Conservation (phyloP, 2,329 filamentous ascomycete genomes). For the Iodosphaeria phyllophila region DNA sequence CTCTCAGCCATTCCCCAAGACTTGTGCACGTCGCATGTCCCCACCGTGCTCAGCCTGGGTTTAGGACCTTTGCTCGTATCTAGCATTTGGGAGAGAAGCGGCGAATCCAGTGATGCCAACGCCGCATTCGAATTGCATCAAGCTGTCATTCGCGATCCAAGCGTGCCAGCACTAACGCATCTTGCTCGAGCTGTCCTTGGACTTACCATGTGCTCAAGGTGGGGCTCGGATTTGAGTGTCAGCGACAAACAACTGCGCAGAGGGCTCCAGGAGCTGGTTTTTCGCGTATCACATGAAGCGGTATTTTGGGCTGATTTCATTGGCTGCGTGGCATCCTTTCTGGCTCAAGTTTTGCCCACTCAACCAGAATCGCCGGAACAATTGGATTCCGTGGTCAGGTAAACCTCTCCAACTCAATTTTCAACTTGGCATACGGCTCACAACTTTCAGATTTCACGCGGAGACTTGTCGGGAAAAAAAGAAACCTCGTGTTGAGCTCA, state of each 20-base stretch:
- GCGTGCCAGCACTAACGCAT: slow-evolving; percentile 58
- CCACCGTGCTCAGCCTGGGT: slow-evolving; percentile 23
- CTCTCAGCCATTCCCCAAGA: slow-evolving; percentile 21
- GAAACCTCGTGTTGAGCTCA: slow-evolving; percentile 13
- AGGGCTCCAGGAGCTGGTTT: slow-evolving; percentile 22
- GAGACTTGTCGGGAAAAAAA: slow-evolving; percentile 6
- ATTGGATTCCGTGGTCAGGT: slow-evolving; percentile 20
- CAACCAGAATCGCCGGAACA: slow-evolving; percentile 18
- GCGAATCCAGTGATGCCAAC: slow-evolving; percentile 30
- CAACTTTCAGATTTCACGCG: slow-evolving; percentile 7
- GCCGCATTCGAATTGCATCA: slow-evolving; percentile 54
- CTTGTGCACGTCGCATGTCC: slow-evolving; percentile 15
- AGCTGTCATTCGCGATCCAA: slow-evolving; percentile 48
- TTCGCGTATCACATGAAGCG: slow-evolving; percentile 16
- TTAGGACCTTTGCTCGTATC: slow-evolving; percentile 25
- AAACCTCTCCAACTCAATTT: slow-evolving; percentile 2
- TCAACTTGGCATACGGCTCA: slow-evolving; percentile 4
- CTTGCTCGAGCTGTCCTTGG: slow-evolving; percentile 51
- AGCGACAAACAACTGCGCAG: slow-evolving; percentile 24
- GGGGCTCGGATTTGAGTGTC: slow-evolving; percentile 41
- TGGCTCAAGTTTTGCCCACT: slow-evolving; percentile 22
- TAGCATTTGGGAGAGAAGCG: slow-evolving; percentile 31
- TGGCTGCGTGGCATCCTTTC: slow-evolving; percentile 24
- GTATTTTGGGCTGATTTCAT: slow-evolving; percentile 35
- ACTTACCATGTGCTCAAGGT: slow-evolving; percentile 53